Evolutionary conservation across 1,284 basidiomycete species (phyloP).

Genomic region (Leccinum holopus): DNA sequence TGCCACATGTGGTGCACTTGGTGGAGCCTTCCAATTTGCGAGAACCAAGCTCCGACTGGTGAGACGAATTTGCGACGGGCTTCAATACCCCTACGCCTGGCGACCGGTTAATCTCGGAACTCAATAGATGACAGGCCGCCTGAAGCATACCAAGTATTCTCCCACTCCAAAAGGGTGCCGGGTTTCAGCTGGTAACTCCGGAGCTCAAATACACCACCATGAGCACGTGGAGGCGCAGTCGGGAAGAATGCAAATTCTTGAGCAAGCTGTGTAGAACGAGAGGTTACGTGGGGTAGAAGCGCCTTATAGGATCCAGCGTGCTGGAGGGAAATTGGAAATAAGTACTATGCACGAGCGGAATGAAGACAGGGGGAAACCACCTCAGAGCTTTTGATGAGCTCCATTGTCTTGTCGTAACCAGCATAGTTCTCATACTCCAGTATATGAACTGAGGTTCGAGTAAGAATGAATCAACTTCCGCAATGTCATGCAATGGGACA

Average conservation of each 20-base stretch:
- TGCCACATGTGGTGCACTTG: slow-evolving; percentile 95
- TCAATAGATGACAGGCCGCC: neutral
- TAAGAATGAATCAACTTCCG: neutral
- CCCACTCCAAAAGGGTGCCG: slow-evolving; percentile 91
- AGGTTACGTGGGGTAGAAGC: slow-evolving; percentile 72
- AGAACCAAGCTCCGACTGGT: slow-evolving; percentile 93
- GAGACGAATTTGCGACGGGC: slow-evolving; percentile 80
- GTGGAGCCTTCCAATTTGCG: slow-evolving; percentile 86
- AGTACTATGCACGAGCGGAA: slow-evolving; percentile 5
- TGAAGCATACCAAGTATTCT: slow-evolving; percentile 73
- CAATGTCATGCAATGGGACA: neutral
- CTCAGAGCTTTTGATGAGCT: slow-evolving; percentile 58
- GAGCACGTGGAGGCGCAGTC: slow-evolving; percentile 78
- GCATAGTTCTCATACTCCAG: slow-evolving; percentile 89
- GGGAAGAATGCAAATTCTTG: slow-evolving; percentile 96
- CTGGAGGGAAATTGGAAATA: slow-evolving; percentile 36
- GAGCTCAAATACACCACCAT: slow-evolving; percentile 91
- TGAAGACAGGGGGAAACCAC: slow-evolving; percentile 37
- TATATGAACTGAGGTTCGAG: slow-evolving; percentile 56
- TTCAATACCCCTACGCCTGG: slow-evolving; percentile 83
- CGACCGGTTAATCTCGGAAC: slow-evolving; percentile 9
- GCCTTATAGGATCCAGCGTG: slow-evolving; percentile 61
- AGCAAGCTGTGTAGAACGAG: slow-evolving; percentile 74
- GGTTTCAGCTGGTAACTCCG: slow-evolving; percentile 83
- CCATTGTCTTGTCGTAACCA: slow-evolving; percentile 74